Conservation (phyloP, 1,284 basidiomycete genomes). For the Filobasidium uniguttulatum region DNA sequence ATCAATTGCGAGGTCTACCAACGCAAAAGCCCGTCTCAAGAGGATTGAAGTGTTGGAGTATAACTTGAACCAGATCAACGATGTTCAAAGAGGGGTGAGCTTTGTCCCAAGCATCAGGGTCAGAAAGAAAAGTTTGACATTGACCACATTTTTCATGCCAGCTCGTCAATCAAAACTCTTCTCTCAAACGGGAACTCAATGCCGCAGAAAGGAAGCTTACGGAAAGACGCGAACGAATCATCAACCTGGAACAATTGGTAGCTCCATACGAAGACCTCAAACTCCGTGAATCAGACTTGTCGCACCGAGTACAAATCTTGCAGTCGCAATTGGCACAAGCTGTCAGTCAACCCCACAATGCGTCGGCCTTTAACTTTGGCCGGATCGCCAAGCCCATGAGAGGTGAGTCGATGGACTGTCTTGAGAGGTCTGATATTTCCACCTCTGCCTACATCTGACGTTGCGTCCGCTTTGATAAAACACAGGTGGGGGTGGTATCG, state of each 20-base stretch:
- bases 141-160: slow-evolving; percentile 34
- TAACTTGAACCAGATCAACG: slow-evolving; percentile 86
- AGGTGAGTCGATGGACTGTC: slow-evolving; percentile 44
- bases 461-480: too few species aligned
- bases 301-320: slow-evolving; percentile 77
- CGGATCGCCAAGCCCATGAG: slow-evolving; percentile 92
- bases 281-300: slow-evolving; percentile 88
- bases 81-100: slow-evolving; percentile 87
- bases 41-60: slow-evolving; percentile 98
- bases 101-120: too few species aligned
- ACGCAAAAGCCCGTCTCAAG: slow-evolving; percentile 95
- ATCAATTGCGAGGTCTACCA: slow-evolving; percentile 93
- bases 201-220: slow-evolving; percentile 92
- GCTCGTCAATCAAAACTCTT: slow-evolving; percentile 97
- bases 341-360: slow-evolving; percentile 46
- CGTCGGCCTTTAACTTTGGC: slow-evolving; percentile 53
- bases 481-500: neutral
- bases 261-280: slow-evolving; percentile 87
- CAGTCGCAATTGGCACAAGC: slow-evolving; percentile 62
- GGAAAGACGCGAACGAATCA: slow-evolving; percentile 92
- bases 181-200: slow-evolving; percentile 93
- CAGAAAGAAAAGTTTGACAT: too few species aligned
- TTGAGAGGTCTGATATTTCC: too few species aligned
- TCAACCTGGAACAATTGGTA: slow-evolving; percentile 79
- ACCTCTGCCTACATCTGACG: neutral